A percentile compares a stretch with the other conserved stretches of the same genome.
Evolutionary conservation across 768 basidiomycete genomes (phyloP).

Genomic region (Hygrocybe punicea): DNA sequence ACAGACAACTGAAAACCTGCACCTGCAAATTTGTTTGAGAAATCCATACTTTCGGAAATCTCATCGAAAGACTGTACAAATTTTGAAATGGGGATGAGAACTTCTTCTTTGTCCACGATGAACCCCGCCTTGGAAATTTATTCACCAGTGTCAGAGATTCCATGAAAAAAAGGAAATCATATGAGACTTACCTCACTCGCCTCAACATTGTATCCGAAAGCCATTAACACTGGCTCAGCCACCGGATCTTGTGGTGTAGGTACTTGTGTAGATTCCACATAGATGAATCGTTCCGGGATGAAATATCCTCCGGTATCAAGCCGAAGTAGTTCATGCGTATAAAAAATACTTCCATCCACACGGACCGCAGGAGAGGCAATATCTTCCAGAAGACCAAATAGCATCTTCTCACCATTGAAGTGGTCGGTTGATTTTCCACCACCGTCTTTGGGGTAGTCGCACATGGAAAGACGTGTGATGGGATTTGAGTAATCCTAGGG

Average conservation of each 20-base stretch:
- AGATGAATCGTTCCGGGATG: constrained; percentile 5
- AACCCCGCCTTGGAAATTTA: no score
- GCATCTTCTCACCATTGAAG: constrained; percentile 29
- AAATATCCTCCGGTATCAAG: neutral
- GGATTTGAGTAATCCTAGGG: constrained; percentile 28
- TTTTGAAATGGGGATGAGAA: no score
- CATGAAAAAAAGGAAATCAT: no score
- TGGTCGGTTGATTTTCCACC: constrained; percentile 18
- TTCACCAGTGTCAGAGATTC: no score
- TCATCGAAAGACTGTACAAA: no score
- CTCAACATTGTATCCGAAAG: neutral
- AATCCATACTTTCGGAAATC: no score
- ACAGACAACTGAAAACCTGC: neutral
- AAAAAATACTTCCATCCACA: neutral
- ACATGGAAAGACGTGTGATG: constrained; percentile 18
- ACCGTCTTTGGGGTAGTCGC: constrained; percentile 28
- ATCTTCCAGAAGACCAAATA: constrained; percentile 22
- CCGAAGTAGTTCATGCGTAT: neutral
- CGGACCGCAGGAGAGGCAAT: constrained; percentile 24
- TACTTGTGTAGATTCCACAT: neutral
- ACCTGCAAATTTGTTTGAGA: no score
- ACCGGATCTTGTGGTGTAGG: neutral
- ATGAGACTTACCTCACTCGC: no score
- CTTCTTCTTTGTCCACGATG: no score
- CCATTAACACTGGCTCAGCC: neutral